Conservation (phyloP, 306 rosid species). For the Vigna nakashimae region DNA sequence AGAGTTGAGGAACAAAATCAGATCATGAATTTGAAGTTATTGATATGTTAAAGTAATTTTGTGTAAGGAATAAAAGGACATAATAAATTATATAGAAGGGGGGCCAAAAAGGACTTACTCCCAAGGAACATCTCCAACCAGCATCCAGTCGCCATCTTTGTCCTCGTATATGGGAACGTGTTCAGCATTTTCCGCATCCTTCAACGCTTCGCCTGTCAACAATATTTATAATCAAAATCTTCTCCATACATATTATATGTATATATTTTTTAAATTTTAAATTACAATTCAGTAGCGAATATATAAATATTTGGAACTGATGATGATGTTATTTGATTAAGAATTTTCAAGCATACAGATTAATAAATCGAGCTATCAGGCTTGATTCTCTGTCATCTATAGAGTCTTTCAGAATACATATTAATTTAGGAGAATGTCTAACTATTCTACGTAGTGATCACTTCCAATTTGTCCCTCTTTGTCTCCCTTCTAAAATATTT, state of each 20-base stretch:
- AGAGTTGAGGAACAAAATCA: no score
- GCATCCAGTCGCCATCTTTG: slow-evolving; percentile 67
- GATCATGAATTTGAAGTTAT: no score
- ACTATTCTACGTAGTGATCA: not conserved
- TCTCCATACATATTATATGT: not conserved
- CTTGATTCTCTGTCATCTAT: no score
- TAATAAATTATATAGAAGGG: not conserved
- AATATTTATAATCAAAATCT: not conserved
- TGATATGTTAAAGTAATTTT: not conserved
- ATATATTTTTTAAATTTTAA: no score
- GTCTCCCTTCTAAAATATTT: not conserved
- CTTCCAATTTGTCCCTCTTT: not conserved
- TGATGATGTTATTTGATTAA: no score
- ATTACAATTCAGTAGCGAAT: no score
- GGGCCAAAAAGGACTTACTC: slow-evolving; percentile 52
- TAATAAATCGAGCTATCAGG: no score
- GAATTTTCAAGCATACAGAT: no score
- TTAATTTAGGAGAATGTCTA: slow-evolving; percentile 31
- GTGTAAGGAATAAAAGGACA: not conserved
- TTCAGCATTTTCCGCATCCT: slow-evolving; percentile 62
- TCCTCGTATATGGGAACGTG: slow-evolving; percentile 79
- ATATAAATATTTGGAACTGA: no score
- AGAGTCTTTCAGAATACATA: not conserved
- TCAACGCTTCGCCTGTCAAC: slow-evolving; percentile 66
- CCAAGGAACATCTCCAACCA: slow-evolving; percentile 30